Evolutionary conservation across 148 eudicot species (phyloP), one percentile per base, ranked within the genome.

Genomic region (Camellia granthamiana): DNA sequence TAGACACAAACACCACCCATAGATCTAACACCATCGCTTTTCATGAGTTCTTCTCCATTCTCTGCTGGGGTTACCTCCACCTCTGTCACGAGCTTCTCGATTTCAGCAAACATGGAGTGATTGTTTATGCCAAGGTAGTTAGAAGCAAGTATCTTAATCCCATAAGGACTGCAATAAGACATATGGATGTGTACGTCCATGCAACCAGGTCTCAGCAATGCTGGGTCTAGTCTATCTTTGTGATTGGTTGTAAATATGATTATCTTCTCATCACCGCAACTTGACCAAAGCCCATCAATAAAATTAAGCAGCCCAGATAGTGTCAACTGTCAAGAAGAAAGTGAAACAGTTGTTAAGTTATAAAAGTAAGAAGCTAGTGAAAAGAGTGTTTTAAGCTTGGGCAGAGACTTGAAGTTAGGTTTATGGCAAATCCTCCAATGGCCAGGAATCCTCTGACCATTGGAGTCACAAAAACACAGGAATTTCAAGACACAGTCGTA

Each of bases 1-100:
- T 30, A 30, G 38, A 30, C 38, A 30, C 38, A 30, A 30, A 30
- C 1, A 30, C 38, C 38, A 30, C 38, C 38, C 38, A 30, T 30
- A 30, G 38, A 30, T 30, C 38, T 30, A 30, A 30, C 38, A 30
- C 38, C 81, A 0, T 69, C 72, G 11, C 15, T 55, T 9, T 55
- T 55, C 59, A 55, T 8, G 59, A 55, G 59, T 55, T 55, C 59
- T 55, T 79, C 76, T 21, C 67, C 81, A 58, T 69, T 44, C 47
- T 79, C 68, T 55, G 76, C 76, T 15, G 76, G 75, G 16, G 81
- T 79, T 18, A 69, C 76, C 19, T 79, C 67, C 67, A 79, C 68
- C 46, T 70, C 56, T 9, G 54, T 18, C 16, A 79, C 1, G 41
- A 70, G 76, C 66, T 69, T 19, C n/a, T 79, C 68, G 14, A 55